Evolutionary conservation across 495 filamentous ascomycete species (phyloP), one percentile per base, ranked within the genome.

Genomic region (Halenospora varia): DNA sequence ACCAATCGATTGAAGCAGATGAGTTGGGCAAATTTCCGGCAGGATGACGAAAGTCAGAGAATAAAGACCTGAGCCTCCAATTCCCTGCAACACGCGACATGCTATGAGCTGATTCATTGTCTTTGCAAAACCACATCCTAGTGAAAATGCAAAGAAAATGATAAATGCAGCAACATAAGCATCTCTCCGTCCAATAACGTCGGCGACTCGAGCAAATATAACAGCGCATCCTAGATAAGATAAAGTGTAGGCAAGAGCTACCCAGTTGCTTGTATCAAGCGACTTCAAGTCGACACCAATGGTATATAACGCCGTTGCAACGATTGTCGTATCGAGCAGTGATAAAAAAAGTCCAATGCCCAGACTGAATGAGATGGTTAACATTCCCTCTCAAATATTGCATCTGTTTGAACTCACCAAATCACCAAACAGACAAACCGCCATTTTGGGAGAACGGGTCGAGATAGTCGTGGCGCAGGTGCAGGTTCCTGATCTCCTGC

Each of bases 181-280:
- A 49, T 68, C 60, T 48, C 75, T 72, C 2, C 77, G 76, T 35
- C 81, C 81, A 22, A 81, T 59, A 13, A 82, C 66, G 58, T 84
- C 82, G 46, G 76, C 78, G 9, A 81, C 55, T 25, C 77, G 75
- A 2, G 79, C 71, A 25, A 75, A 76, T 25, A 84, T 67, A 1
- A 81, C 73, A 2, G 62, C 58, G 47, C 42, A 65, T 8, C 60
- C 79, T 19, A 80, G 77, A 48, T 83, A 83, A 2, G 75, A 81
- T 42, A 84, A 61, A 13, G 84, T 64, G 59, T 86, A 87, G 13
- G 73, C 70, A 1, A 78, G 80, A 25, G 84, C 71, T 13, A 87
- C 70, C 83, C 81, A 86, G 41, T 57, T 61, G 18, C 60, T 53
- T 15, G 51, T 23, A 3, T 29, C 17, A 3, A 66, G 50, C 6